Conservation (phyloP, 306 rosid species). For the Arachis stenosperma region DNA sequence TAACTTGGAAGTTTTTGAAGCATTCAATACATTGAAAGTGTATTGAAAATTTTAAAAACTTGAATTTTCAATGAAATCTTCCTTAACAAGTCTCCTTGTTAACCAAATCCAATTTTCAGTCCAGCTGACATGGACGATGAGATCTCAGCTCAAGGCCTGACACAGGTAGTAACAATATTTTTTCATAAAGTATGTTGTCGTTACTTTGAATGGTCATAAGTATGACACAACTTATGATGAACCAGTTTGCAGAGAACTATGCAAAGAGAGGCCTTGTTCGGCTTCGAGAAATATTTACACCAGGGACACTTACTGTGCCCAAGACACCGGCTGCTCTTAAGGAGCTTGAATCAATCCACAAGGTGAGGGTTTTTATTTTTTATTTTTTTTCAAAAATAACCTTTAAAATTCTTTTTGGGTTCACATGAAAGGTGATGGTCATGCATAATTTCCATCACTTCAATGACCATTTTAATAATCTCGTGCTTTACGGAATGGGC, state of each 20-base stretch:
- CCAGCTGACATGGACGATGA: constrained; percentile 87
- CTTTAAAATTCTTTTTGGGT: neutral
- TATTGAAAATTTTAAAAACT: no score
- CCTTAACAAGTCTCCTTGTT: no score
- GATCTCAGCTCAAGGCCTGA: constrained; percentile 83
- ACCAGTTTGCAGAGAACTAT: constrained; percentile 81
- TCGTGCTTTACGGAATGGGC: neutral
- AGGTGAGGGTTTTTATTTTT: constrained; percentile 50
- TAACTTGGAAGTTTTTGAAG: no score
- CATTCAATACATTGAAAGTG: no score
- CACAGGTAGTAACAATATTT: constrained; percentile 58
- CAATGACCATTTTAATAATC: constrained; percentile 16
- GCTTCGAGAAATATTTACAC: constrained; percentile 87
- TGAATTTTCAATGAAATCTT: no score
- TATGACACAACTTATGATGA: constrained; percentile 27
- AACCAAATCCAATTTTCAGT: constrained; percentile 52
- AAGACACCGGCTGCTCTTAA: constrained; percentile 67
- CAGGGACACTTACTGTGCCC: constrained; percentile 80
- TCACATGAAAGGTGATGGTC: constrained; percentile 14
- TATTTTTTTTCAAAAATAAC: neutral
- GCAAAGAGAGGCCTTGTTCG: constrained; percentile 80
- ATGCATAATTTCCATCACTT: constrained; percentile 32
- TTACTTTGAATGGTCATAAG: constrained; percentile 38
- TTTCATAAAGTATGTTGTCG: constrained; percentile 9
- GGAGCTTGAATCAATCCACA: constrained; percentile 96